phyloP scores from a whole-genome alignment of 345 rosid genomes.

The Adansonia digitata region DNA sequence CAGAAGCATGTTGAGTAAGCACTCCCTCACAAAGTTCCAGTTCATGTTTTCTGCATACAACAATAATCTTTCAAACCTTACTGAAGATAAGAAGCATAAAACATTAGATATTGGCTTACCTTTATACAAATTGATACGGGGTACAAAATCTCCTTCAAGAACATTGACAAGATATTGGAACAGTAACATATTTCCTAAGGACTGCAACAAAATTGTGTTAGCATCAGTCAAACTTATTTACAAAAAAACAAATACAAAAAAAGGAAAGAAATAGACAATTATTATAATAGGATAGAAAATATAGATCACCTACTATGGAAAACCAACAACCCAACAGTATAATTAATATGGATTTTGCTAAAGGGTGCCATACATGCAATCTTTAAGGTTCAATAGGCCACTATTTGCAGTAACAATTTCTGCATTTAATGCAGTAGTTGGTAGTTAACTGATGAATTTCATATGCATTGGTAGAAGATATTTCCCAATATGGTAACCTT shows the following conservation, averaged over 20 bases:
- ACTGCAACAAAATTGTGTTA: slow-evolving; percentile 34
- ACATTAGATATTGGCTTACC: slow-evolving; percentile 29
- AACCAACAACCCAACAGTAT: not conserved
- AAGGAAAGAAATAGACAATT: not conserved
- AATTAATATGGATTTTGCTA: not conserved
- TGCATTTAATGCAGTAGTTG: not conserved
- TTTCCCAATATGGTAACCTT: not conserved
- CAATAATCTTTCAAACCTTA: not conserved
- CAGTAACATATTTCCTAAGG: slow-evolving; percentile 55
- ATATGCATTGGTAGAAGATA: not conserved
- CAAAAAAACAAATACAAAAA: too few relatives aligned
- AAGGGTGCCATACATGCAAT: not conserved
- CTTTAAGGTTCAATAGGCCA: not conserved
- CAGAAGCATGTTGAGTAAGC: slow-evolving; percentile 66
- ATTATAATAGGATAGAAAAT: not conserved
- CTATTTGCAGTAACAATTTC: not conserved
- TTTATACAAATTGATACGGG: slow-evolving; percentile 40
- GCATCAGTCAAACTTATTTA: slow-evolving; percentile 9
- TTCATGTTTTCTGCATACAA: slow-evolving; percentile 60
- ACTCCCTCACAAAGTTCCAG: slow-evolving; percentile 66
- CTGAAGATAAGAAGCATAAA: slow-evolving; percentile 1
- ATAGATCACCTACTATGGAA: not conserved
- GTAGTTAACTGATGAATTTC: not conserved
- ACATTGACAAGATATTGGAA: slow-evolving; percentile 68
- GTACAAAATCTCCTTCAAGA: slow-evolving; percentile 60